Base-by-base conservation (phyloP, 2,329 filamentous ascomycete genomes). In the Leptographium radiaticola region DNA sequence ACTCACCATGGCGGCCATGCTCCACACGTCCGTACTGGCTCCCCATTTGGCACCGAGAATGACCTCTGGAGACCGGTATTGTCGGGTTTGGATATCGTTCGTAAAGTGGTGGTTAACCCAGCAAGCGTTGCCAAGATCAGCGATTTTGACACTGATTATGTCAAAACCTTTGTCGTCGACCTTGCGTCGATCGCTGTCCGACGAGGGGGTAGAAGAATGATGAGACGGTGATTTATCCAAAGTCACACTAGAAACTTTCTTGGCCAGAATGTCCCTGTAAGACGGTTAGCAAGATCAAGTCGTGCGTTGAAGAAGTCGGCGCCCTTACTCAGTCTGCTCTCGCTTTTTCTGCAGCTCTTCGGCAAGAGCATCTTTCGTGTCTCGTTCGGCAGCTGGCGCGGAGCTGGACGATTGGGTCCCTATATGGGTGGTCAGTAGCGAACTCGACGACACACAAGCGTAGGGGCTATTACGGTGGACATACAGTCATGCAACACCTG, bases 41-140 rank as follows among this genome's bases (percentile, higher is more conserved):
- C 93, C 93, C 93, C 93, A 98, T 74, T 97, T 97, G 4, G 89
- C 83, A 42, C 93, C 93, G 20, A 98, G 74, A 57, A 98, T 97
- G 54, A 98, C 93, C 70, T 98, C 93, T 1, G 93, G 93, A 1
- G 93, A 97, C 55, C 93, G 80, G 69, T 98, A 98, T 70, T 98
- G 93, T 64, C 93, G 80, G 10, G 93, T 98, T 68, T 98, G 93
- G 63, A 98, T 98, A 67, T 98, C 93, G 66, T 98, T 96, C 65
- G 93, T 98, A 71, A 98, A 98, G 70, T 98, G 93, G 67, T 98
- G 93, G 60, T 89, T 89, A 33, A 95, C 90, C 93, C 93, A 98
- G 73, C 93, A 98, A 20, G 93, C 93, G 67, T 98, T 98, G 56
- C 93, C 93, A 54, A 98, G 75, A 74, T 98, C 93, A 44, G 93